Evolutionary conservation across 805 yeast species (phyloP), one percentile per base, ranked within the genome.

Genomic region (Candida maris): DNA sequence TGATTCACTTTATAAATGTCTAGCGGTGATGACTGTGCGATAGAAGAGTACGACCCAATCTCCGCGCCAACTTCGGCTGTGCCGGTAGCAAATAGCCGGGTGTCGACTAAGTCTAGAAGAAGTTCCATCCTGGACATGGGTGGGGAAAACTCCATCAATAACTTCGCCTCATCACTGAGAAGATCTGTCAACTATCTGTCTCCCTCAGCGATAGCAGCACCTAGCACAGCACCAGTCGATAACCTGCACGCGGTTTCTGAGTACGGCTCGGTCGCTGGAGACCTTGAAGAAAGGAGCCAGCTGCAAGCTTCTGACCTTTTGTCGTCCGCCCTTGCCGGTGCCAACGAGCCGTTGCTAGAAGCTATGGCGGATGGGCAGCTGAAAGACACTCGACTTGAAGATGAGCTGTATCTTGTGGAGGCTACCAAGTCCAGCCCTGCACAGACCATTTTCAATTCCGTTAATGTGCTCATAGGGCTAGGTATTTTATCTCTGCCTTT

Each of bases 381-480:
- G 16, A 32, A 32, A 30, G 36, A 35, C 34, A 37, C 33, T 22
- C 42, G 29, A 12, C 23, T 33, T 3, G 41, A 39, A 13, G 43
- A 34, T 22, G 45, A 46, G 5, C 21, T 20, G 16, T 46, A 44
- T 4, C 22, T 37, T 3, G 36, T 48, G 6, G 44, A 47, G 24
- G 46, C 61, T 6, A 65, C 64, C 6, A 68, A 60, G 45, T 75
- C 81, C 6, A 85, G 93, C 0, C 78, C 77, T 0, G 77, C 84
- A 1, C 94, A 84, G 54, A 84, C 94, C 0, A 64, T 81, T 4
- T 82, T 84, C 67, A 85, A 85, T 49, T 79, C 89, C 1, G 78
- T 84, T 32, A 85, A 85, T 54, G 83, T 83, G 0, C 61, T 85
- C 19, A 77, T 85, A 45, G 94, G 94, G 0, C 73, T 85, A 25